phyloP scores from a whole-genome alignment of 176 grass and related monocot genomes.

The Rhynchospora breviuscula region DNA sequence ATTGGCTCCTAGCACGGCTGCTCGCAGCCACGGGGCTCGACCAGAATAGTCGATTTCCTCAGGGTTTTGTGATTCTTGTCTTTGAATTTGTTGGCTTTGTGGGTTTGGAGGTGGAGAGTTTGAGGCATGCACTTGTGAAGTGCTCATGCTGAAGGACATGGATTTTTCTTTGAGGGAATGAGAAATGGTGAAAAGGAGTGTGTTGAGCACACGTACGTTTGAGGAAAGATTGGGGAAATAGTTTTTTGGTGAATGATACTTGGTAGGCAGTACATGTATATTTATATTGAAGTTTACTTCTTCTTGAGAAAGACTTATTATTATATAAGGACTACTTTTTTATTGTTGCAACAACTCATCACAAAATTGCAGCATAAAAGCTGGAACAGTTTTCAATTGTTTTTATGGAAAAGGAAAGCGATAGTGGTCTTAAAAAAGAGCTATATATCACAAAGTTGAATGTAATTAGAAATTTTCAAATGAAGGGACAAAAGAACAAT shows the following conservation, averaged over 20 bases:
- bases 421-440: not conserved
- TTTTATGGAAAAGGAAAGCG: not conserved
- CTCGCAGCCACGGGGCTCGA: constrained; percentile 38
- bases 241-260: constrained; percentile 6
- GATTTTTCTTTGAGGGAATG: not conserved
- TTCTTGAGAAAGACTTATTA: constrained; percentile 9
- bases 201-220: constrained; percentile 27
- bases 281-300: not conserved
- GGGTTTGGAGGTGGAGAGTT: not conserved
- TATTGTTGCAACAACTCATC: not conserved
- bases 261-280: not conserved
- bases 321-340: not conserved
- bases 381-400: not conserved
- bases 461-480: too few species aligned
- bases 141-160: constrained; percentile 21
- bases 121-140: constrained; percentile 14
- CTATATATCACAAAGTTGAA: too few species aligned
- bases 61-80: not conserved
- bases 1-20: constrained; percentile 44
- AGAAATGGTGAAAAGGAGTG: constrained; percentile 15
- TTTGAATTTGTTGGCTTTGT: not conserved
- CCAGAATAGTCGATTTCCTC: constrained; percentile 14
- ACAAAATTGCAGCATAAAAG: constrained; percentile 8
- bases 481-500: too few species aligned
- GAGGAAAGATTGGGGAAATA: not conserved